Percentiles rank a stretch among this genome's conserved stretches.
Evolutionary conservation across 352 stramenopile genomes (phyloP).

Genomic region (Phytophthora quininea): DNA sequence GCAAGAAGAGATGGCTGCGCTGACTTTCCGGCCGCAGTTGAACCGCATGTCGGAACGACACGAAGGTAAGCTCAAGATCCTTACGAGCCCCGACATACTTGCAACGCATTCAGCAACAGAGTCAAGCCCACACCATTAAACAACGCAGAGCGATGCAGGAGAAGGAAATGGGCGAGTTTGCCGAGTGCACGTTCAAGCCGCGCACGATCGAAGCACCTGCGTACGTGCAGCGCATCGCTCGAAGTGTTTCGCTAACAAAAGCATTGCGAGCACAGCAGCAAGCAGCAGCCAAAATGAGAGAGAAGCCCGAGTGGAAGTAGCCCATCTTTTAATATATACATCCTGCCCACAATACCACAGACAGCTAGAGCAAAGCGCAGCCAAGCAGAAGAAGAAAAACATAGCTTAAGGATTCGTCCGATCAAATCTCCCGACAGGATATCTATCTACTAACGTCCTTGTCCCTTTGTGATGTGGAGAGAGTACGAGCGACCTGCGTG

Average conservation of each 20-base stretch:
- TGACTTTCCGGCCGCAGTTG: conserved; percentile 83
- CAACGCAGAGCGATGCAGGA: conserved; percentile 76
- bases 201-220: conserved; percentile 81
- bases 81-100: conserved; percentile 84
- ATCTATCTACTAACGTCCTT: conserved; percentile 48
- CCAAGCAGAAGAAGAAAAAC: conserved; percentile 30
- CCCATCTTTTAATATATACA: background rate
- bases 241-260: conserved; percentile 77
- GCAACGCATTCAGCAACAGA: conserved; percentile 82
- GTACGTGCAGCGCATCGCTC: conserved; percentile 87
- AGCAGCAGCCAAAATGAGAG: conserved; percentile 35
- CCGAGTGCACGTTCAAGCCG: conserved; percentile 86
- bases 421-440: conserved; percentile 42
- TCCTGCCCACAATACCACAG: too few relatives aligned
- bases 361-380: conserved; percentile 3
- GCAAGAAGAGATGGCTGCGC: conserved; percentile 81
- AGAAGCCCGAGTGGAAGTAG: conserved; percentile 79
- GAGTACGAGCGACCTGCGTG: conserved; percentile 31
- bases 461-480: conserved; percentile 49
- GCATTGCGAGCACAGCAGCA: conserved; percentile 66
- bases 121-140: conserved; percentile 70
- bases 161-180: conserved; percentile 84
- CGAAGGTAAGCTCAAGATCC: conserved; percentile 82
- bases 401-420: conserved; percentile 41
- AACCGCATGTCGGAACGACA: conserved; percentile 68